Evolutionary conservation across 495 filamentous ascomycete species (phyloP).

Genomic region (Trichoderma reesei): DNA sequence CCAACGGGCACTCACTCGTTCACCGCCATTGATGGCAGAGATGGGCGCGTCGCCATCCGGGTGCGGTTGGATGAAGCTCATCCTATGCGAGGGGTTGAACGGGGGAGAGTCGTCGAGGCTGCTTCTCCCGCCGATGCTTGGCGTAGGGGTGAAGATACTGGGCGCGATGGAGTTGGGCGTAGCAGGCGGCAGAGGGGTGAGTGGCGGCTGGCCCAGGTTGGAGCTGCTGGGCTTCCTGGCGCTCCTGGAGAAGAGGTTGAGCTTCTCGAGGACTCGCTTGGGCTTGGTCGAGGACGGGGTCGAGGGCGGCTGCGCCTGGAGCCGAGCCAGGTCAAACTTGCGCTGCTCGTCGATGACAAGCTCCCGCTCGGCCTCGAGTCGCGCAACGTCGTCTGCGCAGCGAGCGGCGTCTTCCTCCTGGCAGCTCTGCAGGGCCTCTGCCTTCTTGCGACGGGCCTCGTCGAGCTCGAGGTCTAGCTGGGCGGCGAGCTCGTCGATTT

Average conservation of each 20-base stretch:
- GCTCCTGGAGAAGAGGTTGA: conserved; percentile 27
- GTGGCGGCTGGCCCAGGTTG: conserved; percentile 11
- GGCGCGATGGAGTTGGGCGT: conserved; percentile 14
- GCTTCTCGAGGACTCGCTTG: conserved; percentile 29
- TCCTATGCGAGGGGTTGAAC: conserved; percentile 3
- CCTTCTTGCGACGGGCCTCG: background rate
- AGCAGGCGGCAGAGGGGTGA: conserved; percentile 12
- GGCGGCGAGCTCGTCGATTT: background rate
- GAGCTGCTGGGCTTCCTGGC: conserved; percentile 16
- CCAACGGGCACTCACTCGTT: conserved; percentile 39
- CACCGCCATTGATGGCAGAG: conserved; percentile 75
- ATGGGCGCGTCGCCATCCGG: conserved; percentile 69
- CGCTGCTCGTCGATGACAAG: conserved; percentile 36
- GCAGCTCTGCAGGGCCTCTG: conserved; percentile 6
- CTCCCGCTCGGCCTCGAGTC: conserved; percentile 30
- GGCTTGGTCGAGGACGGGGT: conserved; percentile 15
- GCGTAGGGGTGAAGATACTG: conserved; percentile 15
- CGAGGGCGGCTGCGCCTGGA: conserved; percentile 31
- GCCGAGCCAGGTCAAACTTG: conserved; percentile 35
- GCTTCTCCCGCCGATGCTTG: conserved; percentile 16
- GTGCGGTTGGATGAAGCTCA: conserved; percentile 23
- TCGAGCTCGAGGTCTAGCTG: background rate
- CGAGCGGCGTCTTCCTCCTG: conserved; percentile 16
- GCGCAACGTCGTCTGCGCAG: conserved; percentile 23
- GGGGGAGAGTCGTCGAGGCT: conserved; percentile 4